Evolutionary conservation across 768 basidiomycete genomes (phyloP), one percentile per base, ranked within the genome.

Genomic region (Hemileccinum rubropunctum): DNA sequence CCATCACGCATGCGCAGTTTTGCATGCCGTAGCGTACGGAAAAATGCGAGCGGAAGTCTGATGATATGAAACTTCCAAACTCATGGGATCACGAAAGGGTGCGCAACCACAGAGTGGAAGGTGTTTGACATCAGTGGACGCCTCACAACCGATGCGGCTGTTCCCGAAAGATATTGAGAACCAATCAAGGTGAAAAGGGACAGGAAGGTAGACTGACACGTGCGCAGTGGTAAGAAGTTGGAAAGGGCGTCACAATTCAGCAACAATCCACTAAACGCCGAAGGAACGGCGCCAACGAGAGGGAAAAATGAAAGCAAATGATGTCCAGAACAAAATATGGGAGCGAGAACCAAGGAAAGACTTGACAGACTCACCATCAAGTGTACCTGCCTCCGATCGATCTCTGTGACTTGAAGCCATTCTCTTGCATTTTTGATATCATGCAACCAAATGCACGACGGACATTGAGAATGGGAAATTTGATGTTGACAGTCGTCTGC

Each of bases 401-500:
- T 50, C 53, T 71, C 70, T 20, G 70, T 73, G 38, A 58, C 64
- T 12, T 50, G 42, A 18, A 72, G 59, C 71, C 73, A 74, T 18
- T 49, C 50, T 26, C 42, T 57, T 7, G 73, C 73, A 37, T 53
- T 62, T 30, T 53, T 50, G n/a, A 47, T 58, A 45, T 75, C 73
- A 10, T 49, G 43, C 23, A 48, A 20, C 57, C 55, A 48, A 15
- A 51, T 18, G 43, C 66, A 70, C 41, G 30, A 42, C 27, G 57
- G 41, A 48, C 60, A 62, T 13, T 40, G 51, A 26, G 42, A 33
- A 39, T 38, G 45, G 38, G 46, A 26, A 4, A 14, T 30, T 7
- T 46, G 43, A 33, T 20, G 49, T 33, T 33, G 47, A 49, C 3
- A 5, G 21, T 20, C 20, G 32, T 21, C 40, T n/a, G n/a, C n/a